phyloP scores from a whole-genome alignment of 768 basidiomycete species.

The Collybiopsis luxurians region DNA sequence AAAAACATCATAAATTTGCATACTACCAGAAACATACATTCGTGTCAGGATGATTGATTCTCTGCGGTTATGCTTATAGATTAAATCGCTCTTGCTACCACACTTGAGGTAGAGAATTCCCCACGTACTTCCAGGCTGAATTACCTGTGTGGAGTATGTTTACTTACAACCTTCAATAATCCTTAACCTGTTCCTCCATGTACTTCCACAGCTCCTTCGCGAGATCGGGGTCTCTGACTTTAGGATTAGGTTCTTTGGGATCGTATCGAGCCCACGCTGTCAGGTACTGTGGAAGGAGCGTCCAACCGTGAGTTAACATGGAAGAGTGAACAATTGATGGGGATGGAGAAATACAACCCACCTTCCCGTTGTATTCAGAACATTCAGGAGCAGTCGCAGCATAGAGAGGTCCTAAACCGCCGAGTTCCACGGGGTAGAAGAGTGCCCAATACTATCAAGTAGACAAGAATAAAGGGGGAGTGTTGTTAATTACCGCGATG shows the following conservation, averaged over 20 bases:
- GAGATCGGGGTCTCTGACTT: constrained; percentile 6
- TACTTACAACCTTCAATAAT: too few species aligned
- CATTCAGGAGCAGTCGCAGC: constrained; percentile 37
- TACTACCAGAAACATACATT: neutral
- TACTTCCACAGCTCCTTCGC: constrained; percentile 12
- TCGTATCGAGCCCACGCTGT: constrained; percentile 9
- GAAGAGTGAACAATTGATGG: too few species aligned
- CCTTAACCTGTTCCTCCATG: constrained; percentile 14
- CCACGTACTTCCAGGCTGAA: too few species aligned
- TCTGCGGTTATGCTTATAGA: too few species aligned
- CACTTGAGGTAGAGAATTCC: too few species aligned
- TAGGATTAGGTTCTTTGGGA: neutral
- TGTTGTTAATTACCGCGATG: neutral
- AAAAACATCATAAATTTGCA: constrained; percentile 41
- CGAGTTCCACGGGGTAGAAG: constrained; percentile 12
- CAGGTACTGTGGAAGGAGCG: constrained; percentile 7
- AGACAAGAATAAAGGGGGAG: neutral
- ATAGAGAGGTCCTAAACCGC: constrained; percentile 39
- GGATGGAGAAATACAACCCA: constrained; percentile 11
- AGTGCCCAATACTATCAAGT: neutral
- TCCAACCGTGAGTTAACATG: neutral
- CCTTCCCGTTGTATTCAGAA: constrained; percentile 32
- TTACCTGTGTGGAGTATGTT: too few species aligned
- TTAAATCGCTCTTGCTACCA: too few species aligned
- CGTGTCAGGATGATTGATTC: too few species aligned